Percentiles rank a stretch among this genome's conserved stretches.
Evolutionary conservation across 2,329 filamentous ascomycete genomes (phyloP).

Genomic region (Paraphoma chrysanthemicola): DNA sequence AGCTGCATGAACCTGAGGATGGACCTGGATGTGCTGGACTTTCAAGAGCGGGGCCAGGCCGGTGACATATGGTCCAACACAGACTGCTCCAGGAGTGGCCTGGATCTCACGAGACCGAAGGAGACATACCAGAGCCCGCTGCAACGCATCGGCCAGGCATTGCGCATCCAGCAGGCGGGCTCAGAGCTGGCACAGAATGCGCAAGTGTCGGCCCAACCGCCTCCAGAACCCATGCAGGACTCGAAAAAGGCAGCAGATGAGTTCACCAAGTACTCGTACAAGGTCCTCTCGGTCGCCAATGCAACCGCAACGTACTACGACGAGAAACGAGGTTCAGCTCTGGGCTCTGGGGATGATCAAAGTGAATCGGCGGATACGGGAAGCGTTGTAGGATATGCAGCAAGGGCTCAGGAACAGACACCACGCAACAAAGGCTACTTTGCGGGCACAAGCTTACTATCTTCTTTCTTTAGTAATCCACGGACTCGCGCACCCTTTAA

Average conservation of each 20-base stretch:
- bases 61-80: conserved; percentile 2
- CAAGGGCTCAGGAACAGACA: conserved; percentile 8
- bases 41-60: conserved; percentile 12
- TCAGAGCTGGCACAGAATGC: neutral
- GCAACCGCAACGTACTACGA: conserved; percentile 9
- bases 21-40: conserved; percentile 23
- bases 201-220: conserved; percentile 3
- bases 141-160: conserved; percentile 37
- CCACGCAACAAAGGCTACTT: conserved; percentile 23
- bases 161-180: conserved; percentile 25
- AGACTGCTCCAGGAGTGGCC: conserved; percentile 18
- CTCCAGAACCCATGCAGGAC: conserved; percentile 4
- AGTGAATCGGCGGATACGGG: conserved; percentile 11
- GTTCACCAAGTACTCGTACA: conserved; percentile 45
- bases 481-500: conserved; percentile 91
- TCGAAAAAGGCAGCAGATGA: conserved; percentile 28
- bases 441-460: conserved; percentile 42
- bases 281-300: conserved; percentile 22
- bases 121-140: conserved; percentile 41
- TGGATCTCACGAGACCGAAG: conserved; percentile 28
- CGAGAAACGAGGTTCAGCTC: conserved; percentile 8
- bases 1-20: conserved; percentile 44
- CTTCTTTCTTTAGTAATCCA: conserved; percentile 70
- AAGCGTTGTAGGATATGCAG: conserved; percentile 13
- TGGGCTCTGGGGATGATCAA: conserved; percentile 16